Base-by-base conservation (phyloP, 495 filamentous ascomycete genomes). In the Cenococcum geophilum region DNA sequence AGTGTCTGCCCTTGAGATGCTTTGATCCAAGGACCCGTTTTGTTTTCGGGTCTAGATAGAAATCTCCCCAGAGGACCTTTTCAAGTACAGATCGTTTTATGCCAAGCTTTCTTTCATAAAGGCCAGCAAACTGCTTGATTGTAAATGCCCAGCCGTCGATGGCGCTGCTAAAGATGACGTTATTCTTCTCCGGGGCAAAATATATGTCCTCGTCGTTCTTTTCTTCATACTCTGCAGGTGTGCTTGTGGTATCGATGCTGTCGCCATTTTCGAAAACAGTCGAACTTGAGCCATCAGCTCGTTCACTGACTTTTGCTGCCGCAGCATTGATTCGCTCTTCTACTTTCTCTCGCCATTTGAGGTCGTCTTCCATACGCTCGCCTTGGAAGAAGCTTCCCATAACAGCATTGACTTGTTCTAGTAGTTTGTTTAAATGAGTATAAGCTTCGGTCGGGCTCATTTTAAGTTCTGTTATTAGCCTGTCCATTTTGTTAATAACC, bases 141-240 rank as follows among this genome's bases (percentile, higher is more conserved):
- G 93, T 99, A 65, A 97, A 99, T 1, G 93, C 93, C 93, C 93
- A 99, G 37, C 95, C 93, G 70, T 99, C 93, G 53, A 96, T 86
- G 27, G 93, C 93, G 69, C 91, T 96, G 76, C 91, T 89, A 67
- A 99, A 99, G 60, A 99, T 97, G 71, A 99, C 93, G 69, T 99
- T 99, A 65, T 96, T 93, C 68, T 92, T 96, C 71, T 97, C 95
- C 0, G 93, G 93, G 9, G 92, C 89, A 76, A 99, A 99, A 72
- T 99, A 99, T 36, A 99, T 82, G 71, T 96, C 92, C 68, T 97
- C 93, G 71, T 99, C 93, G 69, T 97, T 93, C 67, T 84, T 86
- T 69, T 97, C 93, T 71, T 96, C 85, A 61, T 89, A 99, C 9
- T 73, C 74, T 23, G 72, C 74, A 32, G 71, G 64, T 18, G 70